phyloP scores from a whole-genome alignment of 1,139 yeast species.

The Scheffersomyces stambukii region DNA sequence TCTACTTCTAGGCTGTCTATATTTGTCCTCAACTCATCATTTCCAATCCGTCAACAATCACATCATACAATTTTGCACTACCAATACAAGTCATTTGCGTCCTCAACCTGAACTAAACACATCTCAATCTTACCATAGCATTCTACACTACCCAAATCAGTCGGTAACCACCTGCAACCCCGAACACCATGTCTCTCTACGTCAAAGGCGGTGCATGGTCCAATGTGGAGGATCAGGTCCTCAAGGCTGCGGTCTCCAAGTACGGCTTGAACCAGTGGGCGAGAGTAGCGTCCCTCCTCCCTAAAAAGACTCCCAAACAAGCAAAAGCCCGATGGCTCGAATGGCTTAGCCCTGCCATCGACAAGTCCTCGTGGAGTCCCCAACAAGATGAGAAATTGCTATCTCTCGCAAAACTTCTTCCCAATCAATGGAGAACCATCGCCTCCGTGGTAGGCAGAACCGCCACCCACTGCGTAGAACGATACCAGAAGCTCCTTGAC shows the following conservation, averaged over 20 bases:
- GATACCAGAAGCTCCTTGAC: slow-evolving; percentile 75
- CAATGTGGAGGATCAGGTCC: slow-evolving; percentile 82
- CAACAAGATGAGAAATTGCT: slow-evolving; percentile 76
- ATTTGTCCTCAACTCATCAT: too few relatives aligned
- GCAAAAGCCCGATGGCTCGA: slow-evolving; percentile 94
- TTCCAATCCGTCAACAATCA: too few relatives aligned
- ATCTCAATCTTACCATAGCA: too few relatives aligned
- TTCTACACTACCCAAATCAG: too few relatives aligned
- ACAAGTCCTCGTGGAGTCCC: slow-evolving; percentile 62
- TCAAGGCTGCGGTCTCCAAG: slow-evolving; percentile 87
- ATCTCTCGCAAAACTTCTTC: slow-evolving; percentile 63
- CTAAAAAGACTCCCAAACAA: slow-evolving; percentile 85
- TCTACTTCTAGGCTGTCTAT: too few relatives aligned
- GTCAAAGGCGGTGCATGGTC: slow-evolving; percentile 92
- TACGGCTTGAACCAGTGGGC: slow-evolving; percentile 96
- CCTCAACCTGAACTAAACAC: too few relatives aligned
- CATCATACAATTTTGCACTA: too few relatives aligned
- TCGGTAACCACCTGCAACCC: too few relatives aligned
- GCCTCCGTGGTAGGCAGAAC: slow-evolving; percentile 80
- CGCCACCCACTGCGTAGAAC: slow-evolving; percentile 82
- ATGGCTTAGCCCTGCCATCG: slow-evolving; percentile 73
- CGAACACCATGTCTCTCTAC: too few relatives aligned
- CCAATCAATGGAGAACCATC: slow-evolving; percentile 93
- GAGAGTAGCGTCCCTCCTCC: slow-evolving; percentile 80
- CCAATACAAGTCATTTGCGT: too few relatives aligned